phyloP scores from a whole-genome alignment of 1,284 basidiomycete genomes.

The Rhizoctonia solani region DNA sequence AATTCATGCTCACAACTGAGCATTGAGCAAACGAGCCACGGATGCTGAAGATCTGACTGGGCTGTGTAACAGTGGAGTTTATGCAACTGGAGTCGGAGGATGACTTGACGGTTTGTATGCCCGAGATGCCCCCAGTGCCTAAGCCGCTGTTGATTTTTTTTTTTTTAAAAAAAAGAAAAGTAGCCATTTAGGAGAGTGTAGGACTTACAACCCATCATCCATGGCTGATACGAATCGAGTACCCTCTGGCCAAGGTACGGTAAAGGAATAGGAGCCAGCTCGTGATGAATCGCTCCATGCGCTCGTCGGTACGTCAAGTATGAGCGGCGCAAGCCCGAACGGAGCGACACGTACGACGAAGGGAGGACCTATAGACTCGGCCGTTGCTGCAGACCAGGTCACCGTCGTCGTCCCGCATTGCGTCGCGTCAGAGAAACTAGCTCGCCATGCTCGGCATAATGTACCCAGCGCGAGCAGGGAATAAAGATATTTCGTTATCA shows the following conservation, averaged over 20 bases:
- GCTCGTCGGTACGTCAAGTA: background rate
- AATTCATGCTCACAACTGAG: conserved; percentile 17
- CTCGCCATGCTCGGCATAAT: conserved; percentile 9
- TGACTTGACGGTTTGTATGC: conserved; percentile 16
- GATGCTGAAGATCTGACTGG: conserved; percentile 16
- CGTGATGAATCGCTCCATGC: conserved; percentile 13
- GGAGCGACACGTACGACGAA: conserved; percentile 10
- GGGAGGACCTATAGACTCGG: conserved; percentile 9
- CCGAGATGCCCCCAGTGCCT: conserved; percentile 10
- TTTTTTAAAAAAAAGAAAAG: background rate
- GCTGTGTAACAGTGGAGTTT: conserved; percentile 9
- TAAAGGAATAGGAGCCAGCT: conserved; percentile 6
- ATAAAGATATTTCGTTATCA: too few species aligned
- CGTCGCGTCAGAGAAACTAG: background rate
- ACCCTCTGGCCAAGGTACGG: conserved; percentile 10
- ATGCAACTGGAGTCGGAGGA: conserved; percentile 23
- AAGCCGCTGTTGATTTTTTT: background rate
- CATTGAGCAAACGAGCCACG: conserved; percentile 11
- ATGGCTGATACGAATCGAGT: conserved; percentile 9
- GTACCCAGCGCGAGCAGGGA: conserved; percentile 18
- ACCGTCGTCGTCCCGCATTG: conserved; percentile 20
- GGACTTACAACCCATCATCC: conserved; percentile 26
- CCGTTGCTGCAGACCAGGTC: background rate
- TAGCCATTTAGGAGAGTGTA: background rate
- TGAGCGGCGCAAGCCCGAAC: conserved; percentile 25